Evolutionary conservation across 2,329 filamentous ascomycete genomes (phyloP), one percentile per base, ranked within the genome.

Genomic region (Periglandula ipomoeae): DNA sequence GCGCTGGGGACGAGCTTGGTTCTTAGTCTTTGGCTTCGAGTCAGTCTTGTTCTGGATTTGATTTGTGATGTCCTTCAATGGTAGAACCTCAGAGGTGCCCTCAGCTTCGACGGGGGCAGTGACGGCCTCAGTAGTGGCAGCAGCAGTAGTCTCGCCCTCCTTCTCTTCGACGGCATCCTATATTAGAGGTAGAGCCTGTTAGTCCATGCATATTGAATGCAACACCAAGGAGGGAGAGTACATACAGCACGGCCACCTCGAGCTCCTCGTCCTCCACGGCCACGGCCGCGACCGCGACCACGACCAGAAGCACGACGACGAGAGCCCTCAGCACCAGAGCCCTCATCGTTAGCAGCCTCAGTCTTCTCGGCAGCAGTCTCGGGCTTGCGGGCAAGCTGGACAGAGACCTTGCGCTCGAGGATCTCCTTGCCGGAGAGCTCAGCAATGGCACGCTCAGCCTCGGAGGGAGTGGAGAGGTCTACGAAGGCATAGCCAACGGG

Each of bases 401-500:
- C 93, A 41, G 90, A 97, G 65, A 97, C 93, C 85, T 97, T 97
- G 72, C 93, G 91, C 72, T 96, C 89, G 52, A 97, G 83, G 63
- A 98, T 93, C 74, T 94, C 89, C 78, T 96, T 90, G 71, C 91
- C 91, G 63, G 93, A 96, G 58, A 98, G 86, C 74, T 95, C 89
- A 61, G 81, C 78, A 62, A 98, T 97, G 65, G 93, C 93, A 70
- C 89, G 88, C 74, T 96, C 88, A 56, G 93, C 93, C 77, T 97
- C 93, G 58, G 82, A 82, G 52, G 93, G 88, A 56, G 91, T 96
- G 54, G 89, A 94, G 58, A 98, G 86, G 67, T 97, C 93, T 69
- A 98, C 93, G 69, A 98, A 98, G 67, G 93, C 93, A 72, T 97
- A 98, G 66, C 93, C 93, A 69, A 98, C 93, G 57, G 93, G 91